Conservation (phyloP, 768 basidiomycete species). For the Clavulina sp. region DNA sequence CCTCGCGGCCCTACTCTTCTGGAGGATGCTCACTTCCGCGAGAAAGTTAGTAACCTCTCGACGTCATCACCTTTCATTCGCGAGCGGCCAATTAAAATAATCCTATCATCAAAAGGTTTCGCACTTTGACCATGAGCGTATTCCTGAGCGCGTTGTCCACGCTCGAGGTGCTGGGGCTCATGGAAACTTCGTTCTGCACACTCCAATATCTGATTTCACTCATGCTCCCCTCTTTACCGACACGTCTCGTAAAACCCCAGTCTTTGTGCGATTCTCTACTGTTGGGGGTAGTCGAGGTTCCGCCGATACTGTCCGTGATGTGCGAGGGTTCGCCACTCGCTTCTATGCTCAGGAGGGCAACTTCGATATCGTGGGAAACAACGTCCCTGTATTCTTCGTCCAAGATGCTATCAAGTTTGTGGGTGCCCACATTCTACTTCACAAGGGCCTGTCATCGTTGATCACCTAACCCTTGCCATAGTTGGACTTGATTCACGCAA, state of each 20-base stretch:
- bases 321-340: slow-evolving; percentile 71
- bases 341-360: slow-evolving; percentile 76
- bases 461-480: no score
- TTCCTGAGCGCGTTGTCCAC: slow-evolving; percentile 65
- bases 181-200: slow-evolving; percentile 66
- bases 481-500: slow-evolving; percentile 65
- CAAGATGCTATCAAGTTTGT: slow-evolving; percentile 53
- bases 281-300: slow-evolving; percentile 71
- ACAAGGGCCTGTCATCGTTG: no score
- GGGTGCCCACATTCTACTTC: background rate
- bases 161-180: slow-evolving; percentile 66
- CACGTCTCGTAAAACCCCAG: slow-evolving; percentile 49
- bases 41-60: slow-evolving; percentile 13
- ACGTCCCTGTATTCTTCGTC: slow-evolving; percentile 71
- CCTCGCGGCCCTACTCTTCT: slow-evolving; percentile 48
- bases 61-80: slow-evolving; percentile 46
- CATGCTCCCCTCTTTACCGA: slow-evolving; percentile 56
- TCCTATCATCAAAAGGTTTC: no score
- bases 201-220: slow-evolving; percentile 53
- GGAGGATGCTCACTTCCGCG: slow-evolving; percentile 27
- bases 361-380: slow-evolving; percentile 69
- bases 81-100: slow-evolving; percentile 34
- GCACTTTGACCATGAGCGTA: slow-evolving; percentile 76
- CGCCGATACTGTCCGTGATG: slow-evolving; percentile 71
- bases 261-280: slow-evolving; percentile 73